These are phyloP conservation scores for Coemansia sp. DNA, from an alignment of 192 early-diverging fungal species.

Conservation along the genomic window DNA sequence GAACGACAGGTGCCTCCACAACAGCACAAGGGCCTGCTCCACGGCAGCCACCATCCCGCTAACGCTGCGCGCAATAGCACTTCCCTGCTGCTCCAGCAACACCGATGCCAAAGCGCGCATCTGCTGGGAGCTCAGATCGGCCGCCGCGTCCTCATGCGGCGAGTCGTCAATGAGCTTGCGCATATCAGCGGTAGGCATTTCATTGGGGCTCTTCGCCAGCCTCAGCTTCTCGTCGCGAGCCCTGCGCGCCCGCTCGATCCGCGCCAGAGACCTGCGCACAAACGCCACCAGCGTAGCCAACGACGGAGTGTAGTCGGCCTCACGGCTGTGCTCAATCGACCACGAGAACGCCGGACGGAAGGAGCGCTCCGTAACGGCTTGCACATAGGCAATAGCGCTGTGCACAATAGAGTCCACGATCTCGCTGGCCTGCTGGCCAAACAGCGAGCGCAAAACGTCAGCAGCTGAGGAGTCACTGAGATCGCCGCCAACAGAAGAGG, in stretches of 20 bases:
- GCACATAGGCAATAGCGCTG: slow-evolving; percentile 43
- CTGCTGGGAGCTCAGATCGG: slow-evolving; percentile 40
- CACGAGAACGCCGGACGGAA: slow-evolving; percentile 51
- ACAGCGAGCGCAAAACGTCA: slow-evolving; percentile 29
- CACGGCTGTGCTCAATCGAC: slow-evolving; percentile 50
- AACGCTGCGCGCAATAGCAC: slow-evolving; percentile 42
- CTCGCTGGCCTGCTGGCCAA: slow-evolving; percentile 47
- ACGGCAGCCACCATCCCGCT: slow-evolving; percentile 52
- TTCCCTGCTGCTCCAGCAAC: slow-evolving; percentile 32
- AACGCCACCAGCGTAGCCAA: slow-evolving; percentile 40
- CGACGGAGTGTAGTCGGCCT: slow-evolving; percentile 52
- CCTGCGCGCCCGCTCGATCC: slow-evolving; percentile 26
- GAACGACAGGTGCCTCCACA: slow-evolving; percentile 74
- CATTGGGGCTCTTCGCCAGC: slow-evolving; percentile 22
- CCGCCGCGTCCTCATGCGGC: slow-evolving; percentile 25
- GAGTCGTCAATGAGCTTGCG: slow-evolving; percentile 37
- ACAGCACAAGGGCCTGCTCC: slow-evolving; percentile 61
- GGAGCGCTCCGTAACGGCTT: slow-evolving; percentile 42
- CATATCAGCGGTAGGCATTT: slow-evolving; percentile 43
- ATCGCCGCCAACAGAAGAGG: slow-evolving; percentile 17
- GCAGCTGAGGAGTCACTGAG: slow-evolving; percentile 4
- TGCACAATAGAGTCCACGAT: slow-evolving; percentile 44
- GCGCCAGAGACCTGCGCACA: slow-evolving; percentile 37
- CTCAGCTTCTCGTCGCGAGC: slow-evolving; percentile 41
- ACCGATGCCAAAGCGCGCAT: slow-evolving; percentile 44